phyloP scores from a whole-genome alignment of 2,329 filamentous ascomycete genomes.

The Ophiosphaerella herpotricha region DNA sequence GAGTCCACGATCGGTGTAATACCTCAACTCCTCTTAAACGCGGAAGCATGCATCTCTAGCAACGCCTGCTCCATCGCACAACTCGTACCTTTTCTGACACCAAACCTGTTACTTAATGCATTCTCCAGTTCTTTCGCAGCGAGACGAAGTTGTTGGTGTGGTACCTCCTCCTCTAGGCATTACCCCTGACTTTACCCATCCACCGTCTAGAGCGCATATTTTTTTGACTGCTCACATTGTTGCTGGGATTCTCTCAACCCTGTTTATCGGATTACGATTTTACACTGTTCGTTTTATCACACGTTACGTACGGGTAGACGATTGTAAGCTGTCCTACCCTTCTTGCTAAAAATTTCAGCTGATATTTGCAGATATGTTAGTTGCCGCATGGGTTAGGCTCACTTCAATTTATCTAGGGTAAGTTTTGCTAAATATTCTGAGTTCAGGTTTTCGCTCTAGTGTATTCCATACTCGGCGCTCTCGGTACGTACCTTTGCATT shows the following conservation, averaged over 20 bases:
- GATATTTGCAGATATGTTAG: too few species aligned
- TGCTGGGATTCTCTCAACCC: neutral
- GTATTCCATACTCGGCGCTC: neutral
- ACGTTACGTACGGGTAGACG: too few species aligned
- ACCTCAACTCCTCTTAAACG: neutral
- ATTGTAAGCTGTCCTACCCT: too few species aligned
- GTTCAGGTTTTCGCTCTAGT: conserved; percentile 2
- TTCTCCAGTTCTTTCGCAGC: conserved; percentile 3
- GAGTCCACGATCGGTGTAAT: neutral
- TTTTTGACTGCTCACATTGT: conserved; percentile 1
- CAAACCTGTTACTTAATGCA: conserved; percentile 2
- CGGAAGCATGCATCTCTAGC: conserved; percentile 1
- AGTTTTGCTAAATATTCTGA: conserved; percentile 3
- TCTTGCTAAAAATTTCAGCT: too few species aligned
- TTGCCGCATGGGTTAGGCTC: conserved; percentile 4
- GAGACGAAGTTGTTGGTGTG: conserved; percentile 4
- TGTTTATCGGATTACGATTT: conserved; percentile 2
- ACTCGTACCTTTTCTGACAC: too few species aligned
- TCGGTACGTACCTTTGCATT: conserved; percentile 1
- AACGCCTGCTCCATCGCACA: neutral
- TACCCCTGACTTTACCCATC: neutral
- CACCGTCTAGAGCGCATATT: conserved; percentile 1
- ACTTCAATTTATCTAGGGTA: neutral
- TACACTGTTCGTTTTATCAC: conserved; percentile 3
- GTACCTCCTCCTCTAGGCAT: conserved; percentile 4